These are phyloP conservation scores for thale cress (Arabidopsis thaliana) DNA, from an alignment of 345 rosid genomes.

Conservation along the genomic window DNA sequence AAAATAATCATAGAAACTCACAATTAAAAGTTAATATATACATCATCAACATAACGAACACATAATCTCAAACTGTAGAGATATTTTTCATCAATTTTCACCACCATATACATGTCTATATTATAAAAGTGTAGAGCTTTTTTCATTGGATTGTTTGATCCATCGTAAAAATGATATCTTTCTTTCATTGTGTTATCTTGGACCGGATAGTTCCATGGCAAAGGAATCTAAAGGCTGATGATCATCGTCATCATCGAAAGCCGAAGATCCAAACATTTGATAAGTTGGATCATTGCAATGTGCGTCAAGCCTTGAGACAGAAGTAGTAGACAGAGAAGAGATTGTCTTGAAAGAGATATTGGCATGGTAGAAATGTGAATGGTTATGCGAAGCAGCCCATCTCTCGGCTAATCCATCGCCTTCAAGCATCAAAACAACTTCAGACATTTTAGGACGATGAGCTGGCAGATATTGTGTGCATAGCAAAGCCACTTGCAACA, in stretches of 20 bases:
- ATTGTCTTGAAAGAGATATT: conserved; percentile 47
- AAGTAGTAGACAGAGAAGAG: conserved; percentile 34
- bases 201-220: conserved; percentile 97
- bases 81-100: conserved; percentile 17
- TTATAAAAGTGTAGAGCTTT: conserved; percentile 35
- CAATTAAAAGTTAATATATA: conserved; percentile 31
- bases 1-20: conserved; percentile 6
- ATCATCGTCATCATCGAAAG: conserved; percentile 81
- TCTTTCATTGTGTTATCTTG: conserved; percentile 56
- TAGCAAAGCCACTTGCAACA: conserved; percentile 86
- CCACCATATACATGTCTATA: conserved; percentile 42
- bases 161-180: conserved; percentile 4
- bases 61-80: conserved; percentile 29
- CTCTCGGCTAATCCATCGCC: conserved; percentile 94
- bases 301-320: conserved; percentile 40
- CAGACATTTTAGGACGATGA: conserved; percentile 92
- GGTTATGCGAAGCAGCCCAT: conserved; percentile 87
- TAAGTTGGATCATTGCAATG: conserved; percentile 58
- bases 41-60: conserved; percentile 29
- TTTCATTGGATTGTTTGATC: not conserved
- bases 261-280: conserved; percentile 73
- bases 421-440: conserved; percentile 91
- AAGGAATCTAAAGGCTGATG: conserved; percentile 73
- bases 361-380: conserved; percentile 48
- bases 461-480: conserved; percentile 89